Base-by-base conservation (phyloP, 1,139 yeast species). In the Citeromyces hawaiiensis region DNA sequence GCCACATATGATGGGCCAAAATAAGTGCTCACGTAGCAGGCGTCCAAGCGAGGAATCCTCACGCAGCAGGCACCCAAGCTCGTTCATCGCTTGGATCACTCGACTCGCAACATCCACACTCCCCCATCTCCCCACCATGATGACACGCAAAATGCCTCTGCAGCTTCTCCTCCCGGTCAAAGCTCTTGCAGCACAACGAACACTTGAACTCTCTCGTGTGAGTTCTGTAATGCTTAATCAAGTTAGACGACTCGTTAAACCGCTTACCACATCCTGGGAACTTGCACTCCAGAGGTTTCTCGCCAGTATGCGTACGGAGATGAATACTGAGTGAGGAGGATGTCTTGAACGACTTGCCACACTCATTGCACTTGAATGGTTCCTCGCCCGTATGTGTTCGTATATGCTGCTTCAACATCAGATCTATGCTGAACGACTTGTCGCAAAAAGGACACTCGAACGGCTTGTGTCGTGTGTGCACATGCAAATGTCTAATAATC, bases 321-420 rank as follows among this genome's bases (percentile, higher is more conserved):
- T 73, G 80, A 31, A 73, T 70, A 1, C 76, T 70, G 39, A 73
- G 57, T 21, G 74, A 64, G 2, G 76, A 69, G 27, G 71, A 64
- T 5, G 79, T 72, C 32, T 75, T 72, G 53, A 73, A 73, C 30
- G 52, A 53, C 50, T 72, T 73, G 4, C 66, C 70, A 49, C 80
- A 73, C 4, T 55, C 53, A 4, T 55, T 51, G 49, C 80, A 73
- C 35, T 51, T 46, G 47, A 64, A 73, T 1, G 80, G 80, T 43
- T 68, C 71, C 44, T 73, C 96, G 4, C 97, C 98, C 0, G 95
- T 83, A 54, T 91, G 98, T 1, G 76, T 78, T 40, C 98, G 64
- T 51, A 72, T 55, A 60, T 91, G 98, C 68, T 79, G 87, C 38
- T 68, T 64, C 39, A 83, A 61, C 67, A 77, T 75, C 19, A 74